These are phyloP conservation scores for Asclepias syriaca DNA, from an alignment of 257 asterid species.

Conservation along the genomic window DNA sequence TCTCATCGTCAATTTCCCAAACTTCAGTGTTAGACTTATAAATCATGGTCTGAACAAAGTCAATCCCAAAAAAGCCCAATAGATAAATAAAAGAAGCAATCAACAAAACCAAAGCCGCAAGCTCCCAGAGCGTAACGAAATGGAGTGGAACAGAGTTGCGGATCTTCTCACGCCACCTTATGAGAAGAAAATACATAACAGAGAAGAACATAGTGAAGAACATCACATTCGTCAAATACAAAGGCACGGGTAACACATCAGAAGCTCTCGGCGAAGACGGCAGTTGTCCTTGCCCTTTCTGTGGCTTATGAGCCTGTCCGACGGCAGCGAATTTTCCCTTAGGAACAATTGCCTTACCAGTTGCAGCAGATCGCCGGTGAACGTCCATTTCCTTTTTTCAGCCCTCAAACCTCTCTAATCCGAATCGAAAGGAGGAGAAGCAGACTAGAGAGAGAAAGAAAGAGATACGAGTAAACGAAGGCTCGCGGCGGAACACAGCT, in stretches of 20 bases:
- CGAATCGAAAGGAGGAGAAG: too few relatives aligned
- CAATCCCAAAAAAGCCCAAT: constrained; percentile 45
- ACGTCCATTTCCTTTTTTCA: constrained; percentile 26
- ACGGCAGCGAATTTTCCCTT: constrained; percentile 24
- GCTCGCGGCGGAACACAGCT: not conserved
- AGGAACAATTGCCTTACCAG: constrained; percentile 3
- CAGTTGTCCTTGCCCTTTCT: constrained; percentile 6
- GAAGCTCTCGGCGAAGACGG: constrained; percentile 19
- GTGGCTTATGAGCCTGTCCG: constrained; percentile 20
- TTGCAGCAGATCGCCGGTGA: constrained; percentile 27
- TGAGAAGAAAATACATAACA: constrained; percentile 43
- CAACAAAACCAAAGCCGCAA: constrained; percentile 32
- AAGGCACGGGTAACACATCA: constrained; percentile 34
- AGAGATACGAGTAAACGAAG: not conserved
- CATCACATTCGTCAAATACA: constrained; percentile 34
- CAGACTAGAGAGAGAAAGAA: not conserved
- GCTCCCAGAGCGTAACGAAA: constrained; percentile 41
- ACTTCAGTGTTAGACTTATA: constrained; percentile 24
- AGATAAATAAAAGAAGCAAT: constrained; percentile 39
- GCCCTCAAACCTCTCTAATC: not conserved
- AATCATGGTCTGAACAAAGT: constrained; percentile 44
- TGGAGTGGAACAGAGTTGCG: constrained; percentile 44
- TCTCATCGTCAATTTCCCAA: constrained; percentile 42
- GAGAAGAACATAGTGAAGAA: constrained; percentile 45
- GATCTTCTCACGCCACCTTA: constrained; percentile 48